These are phyloP conservation scores for Verruconis gallopava DNA, from an alignment of 2,329 filamentous ascomycete species.

Conservation along the genomic window DNA sequence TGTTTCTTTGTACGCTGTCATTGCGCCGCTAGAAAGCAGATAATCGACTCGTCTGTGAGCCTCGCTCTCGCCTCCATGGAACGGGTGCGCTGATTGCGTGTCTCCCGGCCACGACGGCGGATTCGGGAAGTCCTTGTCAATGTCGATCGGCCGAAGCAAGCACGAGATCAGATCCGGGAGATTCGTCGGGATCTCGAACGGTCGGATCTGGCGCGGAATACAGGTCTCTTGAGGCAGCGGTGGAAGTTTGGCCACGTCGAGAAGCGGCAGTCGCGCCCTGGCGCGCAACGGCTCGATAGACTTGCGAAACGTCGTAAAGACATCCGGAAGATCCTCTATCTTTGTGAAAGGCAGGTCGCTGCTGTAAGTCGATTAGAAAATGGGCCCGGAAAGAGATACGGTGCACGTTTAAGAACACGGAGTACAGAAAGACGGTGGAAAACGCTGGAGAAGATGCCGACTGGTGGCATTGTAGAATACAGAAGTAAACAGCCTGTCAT, in stretches of 20 bases:
- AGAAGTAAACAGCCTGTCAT: too few species aligned
- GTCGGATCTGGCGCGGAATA: slow-evolving; percentile 45
- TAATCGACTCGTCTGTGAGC: slow-evolving; percentile 47
- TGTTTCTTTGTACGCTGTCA: slow-evolving; percentile 54
- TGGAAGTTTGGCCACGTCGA: slow-evolving; percentile 45
- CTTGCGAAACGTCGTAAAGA: slow-evolving; percentile 66
- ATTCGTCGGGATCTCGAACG: slow-evolving; percentile 49
- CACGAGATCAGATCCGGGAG: slow-evolving; percentile 40
- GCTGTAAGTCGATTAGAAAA: too few species aligned
- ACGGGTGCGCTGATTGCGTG: slow-evolving; percentile 49
- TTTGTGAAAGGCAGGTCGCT: slow-evolving; percentile 50
- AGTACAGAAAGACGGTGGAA: too few species aligned
- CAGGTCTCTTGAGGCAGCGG: slow-evolving; percentile 36
- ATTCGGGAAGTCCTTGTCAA: slow-evolving; percentile 33
- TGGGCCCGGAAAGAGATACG: too few species aligned
- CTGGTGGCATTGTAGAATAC: too few species aligned
- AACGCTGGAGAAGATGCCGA: too few species aligned
- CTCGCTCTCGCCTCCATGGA: slow-evolving; percentile 51
- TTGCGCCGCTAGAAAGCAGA: slow-evolving; percentile 47
- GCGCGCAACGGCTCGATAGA: slow-evolving; percentile 56
- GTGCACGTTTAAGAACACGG: too few species aligned
- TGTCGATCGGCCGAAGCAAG: slow-evolving; percentile 45
- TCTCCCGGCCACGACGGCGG: slow-evolving; percentile 37
- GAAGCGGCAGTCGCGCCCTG: slow-evolving; percentile 45
- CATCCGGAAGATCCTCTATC: slow-evolving; percentile 51